These are phyloP conservation scores for Coniella lustricola DNA, from an alignment of 2,329 filamentous ascomycete genomes.

Conservation along the genomic window DNA sequence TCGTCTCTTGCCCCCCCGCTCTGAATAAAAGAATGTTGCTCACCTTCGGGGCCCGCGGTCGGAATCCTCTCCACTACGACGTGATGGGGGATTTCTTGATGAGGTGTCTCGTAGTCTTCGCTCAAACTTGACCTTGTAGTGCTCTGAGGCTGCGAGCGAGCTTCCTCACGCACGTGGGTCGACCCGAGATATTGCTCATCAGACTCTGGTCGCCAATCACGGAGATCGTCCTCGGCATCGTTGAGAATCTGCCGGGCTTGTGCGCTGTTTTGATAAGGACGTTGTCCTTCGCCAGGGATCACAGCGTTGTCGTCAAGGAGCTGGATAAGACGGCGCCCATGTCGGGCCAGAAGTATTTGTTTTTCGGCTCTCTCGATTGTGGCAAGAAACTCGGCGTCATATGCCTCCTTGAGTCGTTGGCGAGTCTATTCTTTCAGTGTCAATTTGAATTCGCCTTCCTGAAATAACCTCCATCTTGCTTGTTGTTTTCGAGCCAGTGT, in stretches of 20 bases:
- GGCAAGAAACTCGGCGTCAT: constrained; percentile 78
- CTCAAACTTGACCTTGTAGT: constrained; percentile 2
- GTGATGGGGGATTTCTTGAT: not conserved
- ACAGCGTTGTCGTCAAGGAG: constrained; percentile 86
- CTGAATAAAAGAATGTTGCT: constrained; percentile 5
- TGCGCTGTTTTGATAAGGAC: constrained; percentile 57
- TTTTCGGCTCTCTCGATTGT: constrained; percentile 96
- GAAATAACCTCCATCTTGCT: too few relatives aligned
- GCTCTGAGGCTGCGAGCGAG: constrained; percentile 2
- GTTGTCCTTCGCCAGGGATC: constrained; percentile 72
- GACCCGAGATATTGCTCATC: constrained; percentile 24
- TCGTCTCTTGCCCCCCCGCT: not conserved
- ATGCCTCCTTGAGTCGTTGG: constrained; percentile 93
- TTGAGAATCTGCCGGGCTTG: constrained; percentile 81
- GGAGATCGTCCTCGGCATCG: constrained; percentile 84
- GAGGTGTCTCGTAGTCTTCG: not conserved
- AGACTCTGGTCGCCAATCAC: constrained; percentile 56
- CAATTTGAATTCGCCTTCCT: too few relatives aligned
- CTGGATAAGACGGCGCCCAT: constrained; percentile 76
- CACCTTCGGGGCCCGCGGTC: constrained; percentile 11
- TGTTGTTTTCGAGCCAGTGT: too few relatives aligned
- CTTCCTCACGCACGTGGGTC: constrained; percentile 1
- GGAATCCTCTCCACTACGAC: constrained; percentile 7
- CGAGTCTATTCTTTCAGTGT: constrained; percentile 56
- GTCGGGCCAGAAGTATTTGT: constrained; percentile 87